Percentiles rank a stretch among this genome's conserved stretches.
These are phyloP conservation scores for Monoraphidium neglectum DNA, from an alignment of 139 green algal species.

Conservation along the genomic window DNA sequence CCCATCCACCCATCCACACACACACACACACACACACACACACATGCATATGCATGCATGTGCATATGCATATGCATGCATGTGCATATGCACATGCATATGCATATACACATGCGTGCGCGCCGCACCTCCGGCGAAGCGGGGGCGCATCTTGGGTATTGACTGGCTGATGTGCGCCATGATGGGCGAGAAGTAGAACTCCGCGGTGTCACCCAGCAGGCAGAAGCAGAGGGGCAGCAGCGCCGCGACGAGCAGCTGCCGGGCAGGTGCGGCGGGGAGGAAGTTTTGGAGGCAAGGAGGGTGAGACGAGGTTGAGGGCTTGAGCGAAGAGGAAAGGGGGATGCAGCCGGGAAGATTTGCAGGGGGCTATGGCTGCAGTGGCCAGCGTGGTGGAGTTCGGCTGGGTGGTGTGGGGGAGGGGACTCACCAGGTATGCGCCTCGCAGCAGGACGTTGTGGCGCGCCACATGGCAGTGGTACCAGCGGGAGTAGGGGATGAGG, in stretches of 20 bases:
- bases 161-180: conserved; percentile 76
- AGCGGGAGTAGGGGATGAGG: conserved; percentile 43
- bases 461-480: conserved; percentile 55
- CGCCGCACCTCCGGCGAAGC: conserved; percentile 74
- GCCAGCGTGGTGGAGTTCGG: neutral
- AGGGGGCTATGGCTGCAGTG: neutral
- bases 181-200: conserved; percentile 85
- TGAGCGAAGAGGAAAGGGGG: neutral
- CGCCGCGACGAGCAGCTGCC: conserved; percentile 46
- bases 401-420: neutral
- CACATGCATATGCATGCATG: too few relatives aligned
- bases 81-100: too few relatives aligned
- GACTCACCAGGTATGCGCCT: conserved; percentile 38
- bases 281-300: neutral
- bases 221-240: conserved; percentile 73
- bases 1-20: too few relatives aligned
- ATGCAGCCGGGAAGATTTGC: neutral
- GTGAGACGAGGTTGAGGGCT: neutral
- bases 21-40: too few relatives aligned
- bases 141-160: conserved; percentile 81
- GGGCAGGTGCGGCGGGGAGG: neutral
- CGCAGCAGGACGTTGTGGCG: conserved; percentile 18
- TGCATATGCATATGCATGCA: too few relatives aligned
- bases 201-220: conserved; percentile 78
- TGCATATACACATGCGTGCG: neutral